Percentiles rank a stretch among this genome's conserved stretches.
Evolutionary conservation across 768 basidiomycete genomes (phyloP).

Genomic region (Russula ochroleuca): DNA sequence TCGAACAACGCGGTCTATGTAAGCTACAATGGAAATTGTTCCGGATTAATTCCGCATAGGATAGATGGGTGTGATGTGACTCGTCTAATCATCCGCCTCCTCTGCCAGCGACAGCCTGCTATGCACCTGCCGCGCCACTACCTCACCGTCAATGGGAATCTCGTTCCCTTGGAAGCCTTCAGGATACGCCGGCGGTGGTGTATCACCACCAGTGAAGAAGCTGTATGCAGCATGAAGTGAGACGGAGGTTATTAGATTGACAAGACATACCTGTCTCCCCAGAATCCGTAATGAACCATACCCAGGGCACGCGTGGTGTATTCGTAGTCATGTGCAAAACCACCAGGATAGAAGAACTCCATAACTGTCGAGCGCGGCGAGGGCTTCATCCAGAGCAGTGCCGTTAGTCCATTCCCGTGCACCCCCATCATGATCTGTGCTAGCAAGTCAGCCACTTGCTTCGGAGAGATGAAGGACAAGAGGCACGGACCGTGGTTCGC

Average conservation of each 20-base stretch:
- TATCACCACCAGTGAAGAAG: conserved; percentile 66
- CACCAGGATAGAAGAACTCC: conserved; percentile 83
- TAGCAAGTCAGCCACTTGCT: conserved; percentile 2
- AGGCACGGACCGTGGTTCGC: conserved; percentile 68
- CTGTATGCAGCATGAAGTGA: conserved; percentile 37
- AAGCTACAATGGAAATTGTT: neutral
- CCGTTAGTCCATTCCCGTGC: conserved; percentile 87
- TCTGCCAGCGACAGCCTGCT: conserved; percentile 53
- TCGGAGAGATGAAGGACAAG: conserved; percentile 3
- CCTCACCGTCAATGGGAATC: conserved; percentile 76
- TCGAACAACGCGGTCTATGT: neutral
- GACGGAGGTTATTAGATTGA: neutral
- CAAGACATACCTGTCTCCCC: conserved; percentile 58
- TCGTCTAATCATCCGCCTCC: conserved; percentile 55
- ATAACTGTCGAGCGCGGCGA: conserved; percentile 79
- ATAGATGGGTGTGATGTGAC: conserved; percentile 2
- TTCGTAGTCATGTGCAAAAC: conserved; percentile 85
- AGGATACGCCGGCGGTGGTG: conserved; percentile 68
- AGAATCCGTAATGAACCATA: conserved; percentile 81
- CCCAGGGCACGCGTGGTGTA: conserved; percentile 77
- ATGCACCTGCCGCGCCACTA: conserved; percentile 56
- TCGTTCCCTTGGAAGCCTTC: conserved; percentile 85
- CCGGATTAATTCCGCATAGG: neutral
- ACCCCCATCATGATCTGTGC: conserved; percentile 91
- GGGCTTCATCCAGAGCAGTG: conserved; percentile 90